phyloP scores from a whole-genome alignment of 768 basidiomycete genomes.

The Astraeus odoratus region DNA sequence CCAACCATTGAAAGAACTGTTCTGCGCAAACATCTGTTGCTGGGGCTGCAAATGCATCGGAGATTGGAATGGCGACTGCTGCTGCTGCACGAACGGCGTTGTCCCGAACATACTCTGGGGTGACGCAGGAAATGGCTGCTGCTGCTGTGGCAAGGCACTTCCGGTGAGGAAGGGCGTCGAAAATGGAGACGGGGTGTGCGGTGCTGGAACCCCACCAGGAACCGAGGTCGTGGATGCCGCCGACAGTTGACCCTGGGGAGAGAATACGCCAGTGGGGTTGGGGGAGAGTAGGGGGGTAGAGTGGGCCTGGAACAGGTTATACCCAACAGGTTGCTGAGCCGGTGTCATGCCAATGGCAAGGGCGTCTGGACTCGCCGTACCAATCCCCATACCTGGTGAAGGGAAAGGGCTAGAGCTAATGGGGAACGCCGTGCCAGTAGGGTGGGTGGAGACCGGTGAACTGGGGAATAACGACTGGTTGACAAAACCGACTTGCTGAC shows the following conservation, averaged over 20 bases:
- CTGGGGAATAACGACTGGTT: neutral
- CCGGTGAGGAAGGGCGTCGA: conserved; percentile 11
- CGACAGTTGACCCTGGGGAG: conserved; percentile 2
- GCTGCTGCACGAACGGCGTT: conserved; percentile 13
- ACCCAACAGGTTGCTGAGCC: conserved; percentile 3
- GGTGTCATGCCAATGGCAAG: neutral
- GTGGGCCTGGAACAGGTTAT: neutral
- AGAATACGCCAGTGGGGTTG: conserved; percentile 4
- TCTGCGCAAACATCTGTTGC: neutral
- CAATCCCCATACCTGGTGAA: conserved; percentile 3
- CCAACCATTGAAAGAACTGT: neutral
- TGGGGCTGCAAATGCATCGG: neutral
- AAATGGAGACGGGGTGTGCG: conserved; percentile 21
- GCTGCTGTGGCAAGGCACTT: conserved; percentile 9
- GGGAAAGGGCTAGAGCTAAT: conserved; percentile 13
- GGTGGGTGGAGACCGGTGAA: neutral
- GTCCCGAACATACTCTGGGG: conserved; percentile 23
- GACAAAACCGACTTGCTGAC: neutral
- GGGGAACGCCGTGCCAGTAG: conserved; percentile 1
- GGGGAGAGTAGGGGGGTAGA: conserved; percentile 1
- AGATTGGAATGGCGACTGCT: conserved; percentile 14
- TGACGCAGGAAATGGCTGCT: conserved; percentile 17
- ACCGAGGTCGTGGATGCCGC: conserved; percentile 17
- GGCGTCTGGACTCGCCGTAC: conserved; percentile 6
- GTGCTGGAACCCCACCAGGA: conserved; percentile 3